Evolutionary conservation across 1,284 basidiomycete species (phyloP).

Genomic region (Peniophora sp.): DNA sequence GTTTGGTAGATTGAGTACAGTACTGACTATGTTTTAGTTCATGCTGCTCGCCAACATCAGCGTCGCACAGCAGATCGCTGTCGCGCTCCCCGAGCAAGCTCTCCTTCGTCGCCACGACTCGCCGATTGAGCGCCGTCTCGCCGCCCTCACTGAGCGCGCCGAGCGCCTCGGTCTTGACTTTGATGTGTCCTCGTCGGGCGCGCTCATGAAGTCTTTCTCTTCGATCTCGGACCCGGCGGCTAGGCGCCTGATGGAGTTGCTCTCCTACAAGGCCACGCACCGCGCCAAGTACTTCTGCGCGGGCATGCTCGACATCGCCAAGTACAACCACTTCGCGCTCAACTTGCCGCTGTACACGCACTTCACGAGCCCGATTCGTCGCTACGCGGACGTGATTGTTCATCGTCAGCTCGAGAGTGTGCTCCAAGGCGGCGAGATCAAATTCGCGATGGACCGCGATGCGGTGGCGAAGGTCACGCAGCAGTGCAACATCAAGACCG

Average conservation of each 20-base stretch:
- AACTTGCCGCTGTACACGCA: conserved; percentile 94
- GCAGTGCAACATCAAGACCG: conserved; percentile 93
- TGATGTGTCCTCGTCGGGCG: conserved; percentile 73
- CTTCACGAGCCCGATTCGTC: conserved; percentile 91
- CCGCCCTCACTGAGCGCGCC: conserved; percentile 74
- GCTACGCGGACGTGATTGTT: conserved; percentile 92
- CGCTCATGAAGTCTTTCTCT: conserved; percentile 80
- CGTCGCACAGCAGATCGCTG: conserved; percentile 89
- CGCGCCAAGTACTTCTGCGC: conserved; percentile 97
- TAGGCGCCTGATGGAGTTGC: conserved; percentile 68
- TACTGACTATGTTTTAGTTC: conserved; percentile 44
- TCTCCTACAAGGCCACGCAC: conserved; percentile 85
- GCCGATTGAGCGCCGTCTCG: conserved; percentile 85
- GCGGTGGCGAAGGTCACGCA: conserved; percentile 96
- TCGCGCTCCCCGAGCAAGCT: conserved; percentile 91
- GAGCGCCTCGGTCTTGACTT: conserved; percentile 78
- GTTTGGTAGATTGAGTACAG: neutral
- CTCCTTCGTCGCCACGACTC: conserved; percentile 90
- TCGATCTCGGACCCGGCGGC: conserved; percentile 67
- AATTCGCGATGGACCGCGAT: conserved; percentile 96
- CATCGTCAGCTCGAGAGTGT: conserved; percentile 97
- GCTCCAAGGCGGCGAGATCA: conserved; percentile 67
- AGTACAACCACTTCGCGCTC: conserved; percentile 92
- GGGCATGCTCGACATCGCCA: conserved; percentile 98
- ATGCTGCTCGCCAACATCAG: conserved; percentile 91